A percentile compares a stretch with the other conserved stretches of the same genome.
phyloP scores from a whole-genome alignment of 1,139 yeast genomes.

The Sugiyamaella japonica region DNA sequence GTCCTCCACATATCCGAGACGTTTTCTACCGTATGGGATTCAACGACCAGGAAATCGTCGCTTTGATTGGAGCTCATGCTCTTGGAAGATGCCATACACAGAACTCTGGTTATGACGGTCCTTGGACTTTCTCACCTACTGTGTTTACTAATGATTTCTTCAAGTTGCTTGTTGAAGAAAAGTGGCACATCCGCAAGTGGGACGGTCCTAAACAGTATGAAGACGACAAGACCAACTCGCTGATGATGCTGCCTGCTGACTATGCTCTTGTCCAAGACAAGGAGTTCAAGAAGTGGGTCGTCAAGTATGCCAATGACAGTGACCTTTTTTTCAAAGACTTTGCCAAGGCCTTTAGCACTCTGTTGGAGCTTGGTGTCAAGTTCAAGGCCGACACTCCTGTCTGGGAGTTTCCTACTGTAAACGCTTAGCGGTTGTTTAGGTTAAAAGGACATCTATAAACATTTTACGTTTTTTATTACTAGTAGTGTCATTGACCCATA shows the following conservation, averaged over 20 bases:
- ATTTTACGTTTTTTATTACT: too few relatives aligned
- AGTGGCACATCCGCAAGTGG: slow-evolving; percentile 77
- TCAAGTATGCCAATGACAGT: slow-evolving; percentile 69
- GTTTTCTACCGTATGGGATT: slow-evolving; percentile 74
- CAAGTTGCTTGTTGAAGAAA: slow-evolving; percentile 61
- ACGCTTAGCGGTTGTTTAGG: slow-evolving; percentile 5
- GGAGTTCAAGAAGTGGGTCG: slow-evolving; percentile 63
- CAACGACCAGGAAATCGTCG: slow-evolving; percentile 80
- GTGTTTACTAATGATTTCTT: slow-evolving; percentile 79
- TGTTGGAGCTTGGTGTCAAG: slow-evolving; percentile 72
- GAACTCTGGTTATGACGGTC: slow-evolving; percentile 72
- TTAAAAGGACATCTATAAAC: background rate
- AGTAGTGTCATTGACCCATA: too few relatives aligned
- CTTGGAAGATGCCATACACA: slow-evolving; percentile 71
- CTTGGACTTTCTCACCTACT: slow-evolving; percentile 88
- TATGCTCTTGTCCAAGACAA: slow-evolving; percentile 69
- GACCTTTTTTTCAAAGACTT: slow-evolving; percentile 72
- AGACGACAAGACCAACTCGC: slow-evolving; percentile 66
- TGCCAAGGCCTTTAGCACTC: slow-evolving; percentile 62
- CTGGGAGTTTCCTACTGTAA: slow-evolving; percentile 51
- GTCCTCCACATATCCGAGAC: slow-evolving; percentile 65
- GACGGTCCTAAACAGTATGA: slow-evolving; percentile 77
- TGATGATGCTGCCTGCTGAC: slow-evolving; percentile 92
- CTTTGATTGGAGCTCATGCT: slow-evolving; percentile 85
- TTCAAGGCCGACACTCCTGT: slow-evolving; percentile 50